A percentile compares a stretch with the other conserved stretches of the same genome.
These are phyloP conservation scores for Leccinum rimulosum DNA, from an alignment of 768 basidiomycete genomes.

Conservation along the genomic window DNA sequence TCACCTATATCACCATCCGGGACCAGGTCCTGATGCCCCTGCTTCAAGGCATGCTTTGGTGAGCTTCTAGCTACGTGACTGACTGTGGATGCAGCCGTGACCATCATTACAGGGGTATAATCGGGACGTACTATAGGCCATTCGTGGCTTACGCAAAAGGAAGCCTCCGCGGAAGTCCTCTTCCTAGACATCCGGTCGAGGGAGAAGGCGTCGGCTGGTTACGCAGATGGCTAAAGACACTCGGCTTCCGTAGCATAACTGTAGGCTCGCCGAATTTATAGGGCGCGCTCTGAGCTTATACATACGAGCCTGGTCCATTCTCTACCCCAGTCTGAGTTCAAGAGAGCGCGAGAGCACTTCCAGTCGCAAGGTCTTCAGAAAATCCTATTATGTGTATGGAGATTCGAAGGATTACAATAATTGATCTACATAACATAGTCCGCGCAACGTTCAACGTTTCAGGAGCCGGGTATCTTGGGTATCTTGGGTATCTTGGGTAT, in stretches of 20 bases:
- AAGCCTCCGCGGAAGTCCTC: slow-evolving; percentile 13
- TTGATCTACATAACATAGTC: background rate
- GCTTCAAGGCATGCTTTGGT: slow-evolving; percentile 68
- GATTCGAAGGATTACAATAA: background rate
- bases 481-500: background rate
- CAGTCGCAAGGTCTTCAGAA: background rate
- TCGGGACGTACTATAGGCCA: slow-evolving; percentile 33
- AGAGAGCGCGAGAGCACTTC: background rate
- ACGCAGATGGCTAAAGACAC: slow-evolving; percentile 27
- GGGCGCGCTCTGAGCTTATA: background rate
- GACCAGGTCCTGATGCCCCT: slow-evolving; percentile 71
- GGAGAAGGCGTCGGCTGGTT: slow-evolving; percentile 32
- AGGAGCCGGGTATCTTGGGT: background rate
- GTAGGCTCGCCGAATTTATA: slow-evolving; percentile 26
- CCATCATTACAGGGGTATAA: slow-evolving; percentile 23
- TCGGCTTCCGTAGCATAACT: slow-evolving; percentile 30
- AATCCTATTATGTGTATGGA: background rate
- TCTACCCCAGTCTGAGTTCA: background rate
- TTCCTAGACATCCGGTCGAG: slow-evolving; percentile 19
- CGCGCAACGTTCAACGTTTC: too few relatives aligned
- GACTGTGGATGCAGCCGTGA: background rate
- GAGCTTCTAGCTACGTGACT: slow-evolving; percentile 19
- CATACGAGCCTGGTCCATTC: background rate
- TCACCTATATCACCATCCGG: slow-evolving; percentile 61
- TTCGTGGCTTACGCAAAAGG: slow-evolving; percentile 25